A percentile compares a stretch with the other conserved stretches of the same genome.
Evolutionary conservation across 1,284 basidiomycete genomes (phyloP).

Genomic region (Cutaneotrichosporon sp.): DNA sequence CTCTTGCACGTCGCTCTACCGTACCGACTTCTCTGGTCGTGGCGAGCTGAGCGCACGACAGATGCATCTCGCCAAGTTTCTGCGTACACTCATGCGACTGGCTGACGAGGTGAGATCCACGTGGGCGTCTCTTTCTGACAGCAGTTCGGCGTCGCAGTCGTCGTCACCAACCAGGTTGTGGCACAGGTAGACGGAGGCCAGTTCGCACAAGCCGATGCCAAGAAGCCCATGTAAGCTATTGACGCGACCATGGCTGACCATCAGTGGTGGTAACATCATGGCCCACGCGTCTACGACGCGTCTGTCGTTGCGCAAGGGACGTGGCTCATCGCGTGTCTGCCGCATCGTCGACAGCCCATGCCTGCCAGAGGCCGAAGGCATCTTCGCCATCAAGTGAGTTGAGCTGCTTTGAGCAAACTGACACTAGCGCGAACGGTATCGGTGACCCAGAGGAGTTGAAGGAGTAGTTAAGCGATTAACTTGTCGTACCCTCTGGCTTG

Average conservation of each 20-base stretch:
- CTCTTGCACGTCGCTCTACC: conserved; percentile 92
- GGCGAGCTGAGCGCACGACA: conserved; percentile 95
- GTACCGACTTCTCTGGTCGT: conserved; percentile 93
- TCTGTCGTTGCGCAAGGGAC: conserved; percentile 88
- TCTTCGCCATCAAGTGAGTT: conserved; percentile 80
- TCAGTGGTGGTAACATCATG: conserved; percentile 83
- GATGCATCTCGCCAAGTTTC: conserved; percentile 94
- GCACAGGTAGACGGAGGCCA: conserved; percentile 92
- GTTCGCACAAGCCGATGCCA: conserved; percentile 74
- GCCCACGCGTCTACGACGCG: conserved; percentile 93
- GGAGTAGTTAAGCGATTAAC: conserved; percentile 37
- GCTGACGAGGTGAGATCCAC: conserved; percentile 78
- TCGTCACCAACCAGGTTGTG: conserved; percentile 98
- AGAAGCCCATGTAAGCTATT: conserved; percentile 76
- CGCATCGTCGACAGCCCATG: conserved; percentile 98
- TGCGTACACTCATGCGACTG: conserved; percentile 85
- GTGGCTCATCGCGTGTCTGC: conserved; percentile 89
- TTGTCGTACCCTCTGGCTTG: not conserved
- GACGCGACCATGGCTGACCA: conserved; percentile 20
- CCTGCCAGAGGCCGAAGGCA: conserved; percentile 92
- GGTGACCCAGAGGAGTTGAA: conserved; percentile 85
- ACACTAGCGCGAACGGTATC: conserved; percentile 66
- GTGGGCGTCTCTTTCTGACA: conserved; percentile 7
- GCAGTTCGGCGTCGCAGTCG: conserved; percentile 95
- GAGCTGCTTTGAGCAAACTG: not conserved